phyloP scores from a whole-genome alignment of 805 yeast species.

The Saturnispora ahearnii region DNA sequence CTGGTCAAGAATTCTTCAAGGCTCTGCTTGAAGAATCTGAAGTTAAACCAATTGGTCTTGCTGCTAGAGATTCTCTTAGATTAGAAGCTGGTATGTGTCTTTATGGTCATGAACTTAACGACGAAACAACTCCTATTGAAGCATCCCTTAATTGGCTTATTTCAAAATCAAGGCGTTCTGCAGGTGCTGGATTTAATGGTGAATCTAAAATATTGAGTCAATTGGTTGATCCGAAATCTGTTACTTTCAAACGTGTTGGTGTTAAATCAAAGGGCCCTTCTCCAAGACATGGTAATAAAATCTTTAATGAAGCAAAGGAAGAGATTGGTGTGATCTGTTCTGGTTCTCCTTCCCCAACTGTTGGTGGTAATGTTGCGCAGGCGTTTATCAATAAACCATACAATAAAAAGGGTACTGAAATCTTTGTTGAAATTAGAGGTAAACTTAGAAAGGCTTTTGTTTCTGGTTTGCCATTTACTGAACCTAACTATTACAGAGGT shows the following conservation, averaged over 20 bases:
- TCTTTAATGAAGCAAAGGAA: slow-evolving; percentile 43
- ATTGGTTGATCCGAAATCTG: slow-evolving; percentile 50
- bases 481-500: slow-evolving; percentile 56
- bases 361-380: slow-evolving; percentile 82
- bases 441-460: slow-evolving; percentile 68
- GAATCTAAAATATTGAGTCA: slow-evolving; percentile 59
- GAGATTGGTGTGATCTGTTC: slow-evolving; percentile 50
- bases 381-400: slow-evolving; percentile 69
- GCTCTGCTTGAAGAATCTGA: slow-evolving; percentile 43
- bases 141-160: slow-evolving; percentile 87
- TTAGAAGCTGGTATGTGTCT: slow-evolving; percentile 98
- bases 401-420: slow-evolving; percentile 64
- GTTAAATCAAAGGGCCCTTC: slow-evolving; percentile 77
- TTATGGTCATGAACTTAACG: slow-evolving; percentile 86
- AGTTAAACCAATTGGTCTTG: slow-evolving; percentile 86
- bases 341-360: slow-evolving; percentile 50
- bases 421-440: slow-evolving; percentile 74
- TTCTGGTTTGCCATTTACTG: slow-evolving; percentile 79
- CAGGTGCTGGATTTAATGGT: slow-evolving; percentile 61
- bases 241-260: slow-evolving; percentile 64
- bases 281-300: slow-evolving; percentile 71
- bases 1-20: slow-evolving; percentile 54
- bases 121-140: slow-evolving; percentile 74
- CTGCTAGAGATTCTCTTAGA: slow-evolving; percentile 95
- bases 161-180: slow-evolving; percentile 64